Evolutionary conservation across 129 eudicot species (phyloP).

Genomic region (Lonicera japonica): DNA sequence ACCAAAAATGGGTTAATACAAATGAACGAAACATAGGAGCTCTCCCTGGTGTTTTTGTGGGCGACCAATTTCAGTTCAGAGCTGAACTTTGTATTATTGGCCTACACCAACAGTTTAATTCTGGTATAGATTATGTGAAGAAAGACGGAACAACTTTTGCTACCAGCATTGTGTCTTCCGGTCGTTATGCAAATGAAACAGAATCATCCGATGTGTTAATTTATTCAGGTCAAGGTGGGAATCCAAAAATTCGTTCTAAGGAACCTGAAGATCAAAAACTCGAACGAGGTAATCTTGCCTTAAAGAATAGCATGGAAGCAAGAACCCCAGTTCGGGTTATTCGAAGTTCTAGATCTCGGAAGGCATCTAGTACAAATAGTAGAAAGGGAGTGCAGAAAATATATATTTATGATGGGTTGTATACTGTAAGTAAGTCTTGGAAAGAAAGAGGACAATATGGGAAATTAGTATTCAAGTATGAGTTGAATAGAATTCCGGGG

Average conservation of each 20-base stretch:
- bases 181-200: background rate
- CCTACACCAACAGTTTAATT: background rate
- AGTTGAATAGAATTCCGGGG: slow-evolving; percentile 23
- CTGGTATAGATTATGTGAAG: slow-evolving; percentile 12
- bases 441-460: slow-evolving; percentile 28
- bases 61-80: slow-evolving; percentile 17
- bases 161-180: slow-evolving; percentile 17
- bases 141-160: slow-evolving; percentile 5
- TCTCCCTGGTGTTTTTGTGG: slow-evolving; percentile 14
- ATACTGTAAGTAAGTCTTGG: slow-evolving; percentile 18
- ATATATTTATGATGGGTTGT: slow-evolving; percentile 39
- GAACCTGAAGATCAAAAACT: slow-evolving; percentile 36
- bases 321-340: slow-evolving; percentile 31
- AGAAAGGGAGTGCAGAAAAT: background rate
- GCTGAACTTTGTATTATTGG: slow-evolving; percentile 21
- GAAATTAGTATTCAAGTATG: slow-evolving; percentile 40
- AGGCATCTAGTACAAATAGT: background rate
- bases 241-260: background rate
- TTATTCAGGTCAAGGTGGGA: slow-evolving; percentile 20
- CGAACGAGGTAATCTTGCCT: slow-evolving; percentile 33
- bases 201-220: slow-evolving; percentile 3
- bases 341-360: slow-evolving; percentile 2
- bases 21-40: slow-evolving; percentile 3
- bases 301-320: slow-evolving; percentile 30
- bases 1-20: slow-evolving; percentile 2